Percentiles rank a stretch among this genome's conserved stretches.
phyloP scores from a whole-genome alignment of 2,329 filamentous ascomycete genomes.

The Stenocarpella maydis region DNA sequence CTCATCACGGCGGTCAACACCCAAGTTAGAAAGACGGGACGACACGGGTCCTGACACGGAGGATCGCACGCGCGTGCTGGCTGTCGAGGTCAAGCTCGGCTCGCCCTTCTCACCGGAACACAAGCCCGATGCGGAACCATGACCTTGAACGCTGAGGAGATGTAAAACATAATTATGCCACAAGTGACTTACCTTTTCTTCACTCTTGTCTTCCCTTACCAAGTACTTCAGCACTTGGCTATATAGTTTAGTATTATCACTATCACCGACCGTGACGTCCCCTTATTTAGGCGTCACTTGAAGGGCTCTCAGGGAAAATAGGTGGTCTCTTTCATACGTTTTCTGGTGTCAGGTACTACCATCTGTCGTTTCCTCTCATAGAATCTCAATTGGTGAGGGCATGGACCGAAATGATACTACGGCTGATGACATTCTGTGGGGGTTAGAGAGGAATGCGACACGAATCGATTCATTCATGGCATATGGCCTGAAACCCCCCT shows the following conservation, averaged over 20 bases:
- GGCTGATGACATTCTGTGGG: slow-evolving; percentile 16
- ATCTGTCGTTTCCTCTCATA: slow-evolving; percentile 18
- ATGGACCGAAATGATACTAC: slow-evolving; percentile 20
- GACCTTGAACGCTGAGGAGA: not conserved
- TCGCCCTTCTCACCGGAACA: slow-evolving; percentile 30
- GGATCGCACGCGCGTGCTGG: not conserved
- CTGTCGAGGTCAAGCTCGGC: slow-evolving; percentile 33
- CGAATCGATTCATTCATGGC: too few species aligned
- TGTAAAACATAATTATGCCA: not conserved
- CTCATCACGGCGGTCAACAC: slow-evolving; percentile 2
- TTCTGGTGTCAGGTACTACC: not conserved
- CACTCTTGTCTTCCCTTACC: not conserved
- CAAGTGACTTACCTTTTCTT: not conserved
- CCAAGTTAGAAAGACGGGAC: slow-evolving; percentile 4
- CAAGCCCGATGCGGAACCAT: not conserved
- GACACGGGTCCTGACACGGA: not conserved
- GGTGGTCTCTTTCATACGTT: not conserved
- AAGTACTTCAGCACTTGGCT: not conserved
- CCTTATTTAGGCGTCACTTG: not conserved
- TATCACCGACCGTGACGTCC: too few species aligned
- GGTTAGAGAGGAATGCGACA: not conserved
- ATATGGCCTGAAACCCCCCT: not conserved
- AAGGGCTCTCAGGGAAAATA: not conserved
- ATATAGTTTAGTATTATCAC: not conserved
- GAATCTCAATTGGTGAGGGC: slow-evolving; percentile 4